Conservation (phyloP, 768 basidiomycete genomes). For the Hydnomerulius pinastri region DNA sequence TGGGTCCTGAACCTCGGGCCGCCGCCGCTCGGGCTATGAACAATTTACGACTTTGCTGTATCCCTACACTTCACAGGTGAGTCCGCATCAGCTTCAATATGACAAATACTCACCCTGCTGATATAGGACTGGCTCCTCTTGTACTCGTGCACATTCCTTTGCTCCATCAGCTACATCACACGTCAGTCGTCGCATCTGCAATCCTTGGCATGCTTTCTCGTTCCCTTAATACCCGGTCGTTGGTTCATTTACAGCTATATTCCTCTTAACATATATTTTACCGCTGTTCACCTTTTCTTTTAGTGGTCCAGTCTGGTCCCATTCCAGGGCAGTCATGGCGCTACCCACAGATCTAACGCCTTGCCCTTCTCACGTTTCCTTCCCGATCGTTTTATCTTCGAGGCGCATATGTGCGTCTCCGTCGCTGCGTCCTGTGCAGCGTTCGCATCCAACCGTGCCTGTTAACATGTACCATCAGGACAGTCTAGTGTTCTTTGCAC, state of each 20-base stretch:
- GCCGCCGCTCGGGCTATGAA: constrained; percentile 11
- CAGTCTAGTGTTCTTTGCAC: constrained; percentile 5
- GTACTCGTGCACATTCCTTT: constrained; percentile 18
- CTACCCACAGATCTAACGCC: background rate
- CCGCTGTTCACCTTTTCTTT: constrained; percentile 2
- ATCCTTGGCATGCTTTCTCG: constrained; percentile 12
- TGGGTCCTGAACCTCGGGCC: constrained; percentile 39
- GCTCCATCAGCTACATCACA: constrained; percentile 8
- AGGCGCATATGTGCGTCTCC: constrained; percentile 3
- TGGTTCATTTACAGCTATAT: constrained; percentile 7
- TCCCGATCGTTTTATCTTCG: background rate
- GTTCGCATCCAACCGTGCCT: background rate
- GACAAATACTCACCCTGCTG: background rate
- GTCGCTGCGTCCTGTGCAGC: background rate
- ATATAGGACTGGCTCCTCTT: constrained; percentile 24
- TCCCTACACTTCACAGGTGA: constrained; percentile 17
- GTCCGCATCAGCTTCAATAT: background rate
- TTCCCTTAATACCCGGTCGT: constrained; percentile 10
- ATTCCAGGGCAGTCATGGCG: constrained; percentile 7
- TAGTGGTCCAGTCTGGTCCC: constrained; percentile 7
- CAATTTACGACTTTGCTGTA: constrained; percentile 10
- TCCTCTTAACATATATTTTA: constrained; percentile 12
- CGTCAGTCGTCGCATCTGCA: constrained; percentile 13
- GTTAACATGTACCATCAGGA: constrained; percentile 10
- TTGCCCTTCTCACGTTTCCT: background rate